A percentile compares a stretch with the other conserved stretches of the same genome.
These are phyloP conservation scores for Citrus australasica DNA, from an alignment of 345 rosid species.

Conservation along the genomic window DNA sequence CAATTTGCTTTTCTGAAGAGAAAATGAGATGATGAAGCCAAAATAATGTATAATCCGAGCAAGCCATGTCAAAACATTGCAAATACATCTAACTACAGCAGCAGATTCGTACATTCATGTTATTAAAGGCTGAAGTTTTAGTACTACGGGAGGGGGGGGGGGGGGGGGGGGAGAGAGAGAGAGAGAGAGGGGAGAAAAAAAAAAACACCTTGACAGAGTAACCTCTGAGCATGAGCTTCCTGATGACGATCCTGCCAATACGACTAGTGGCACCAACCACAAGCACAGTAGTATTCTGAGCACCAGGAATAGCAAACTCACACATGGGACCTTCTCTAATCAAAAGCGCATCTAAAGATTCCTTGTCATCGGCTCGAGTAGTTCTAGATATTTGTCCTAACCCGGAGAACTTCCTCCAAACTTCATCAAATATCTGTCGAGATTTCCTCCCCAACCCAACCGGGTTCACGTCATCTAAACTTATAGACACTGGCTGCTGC, in stretches of 20 bases:
- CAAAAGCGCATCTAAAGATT: constrained; percentile 58
- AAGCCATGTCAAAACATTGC: background rate
- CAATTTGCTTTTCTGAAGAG: background rate
- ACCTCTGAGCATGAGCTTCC: constrained; percentile 97
- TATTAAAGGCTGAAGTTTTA: background rate
- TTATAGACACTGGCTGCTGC: constrained; percentile 37
- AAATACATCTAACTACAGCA: background rate
- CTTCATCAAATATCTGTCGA: constrained; percentile 85
- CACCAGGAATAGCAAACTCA: constrained; percentile 89
- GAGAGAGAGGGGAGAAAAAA: too few relatives aligned
- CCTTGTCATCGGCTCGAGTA: constrained; percentile 59
- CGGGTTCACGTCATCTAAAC: constrained; percentile 81
- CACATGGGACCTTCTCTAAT: constrained; percentile 94
- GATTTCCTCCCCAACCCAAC: constrained; percentile 87
- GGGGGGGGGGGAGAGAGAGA: too few relatives aligned
- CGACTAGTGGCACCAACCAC: constrained; percentile 92
- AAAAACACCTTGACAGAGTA: constrained; percentile 71
- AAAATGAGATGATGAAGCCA: background rate
- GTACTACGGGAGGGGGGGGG: too few relatives aligned
- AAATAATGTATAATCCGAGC: background rate
- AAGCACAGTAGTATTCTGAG: constrained; percentile 87
- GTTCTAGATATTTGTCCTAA: constrained; percentile 93
- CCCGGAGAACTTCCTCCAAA: constrained; percentile 95
- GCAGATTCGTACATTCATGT: background rate
- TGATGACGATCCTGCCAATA: constrained; percentile 86